Conservation (phyloP, 345 rosid genomes). For the Eucalyptus sp. region DNA sequence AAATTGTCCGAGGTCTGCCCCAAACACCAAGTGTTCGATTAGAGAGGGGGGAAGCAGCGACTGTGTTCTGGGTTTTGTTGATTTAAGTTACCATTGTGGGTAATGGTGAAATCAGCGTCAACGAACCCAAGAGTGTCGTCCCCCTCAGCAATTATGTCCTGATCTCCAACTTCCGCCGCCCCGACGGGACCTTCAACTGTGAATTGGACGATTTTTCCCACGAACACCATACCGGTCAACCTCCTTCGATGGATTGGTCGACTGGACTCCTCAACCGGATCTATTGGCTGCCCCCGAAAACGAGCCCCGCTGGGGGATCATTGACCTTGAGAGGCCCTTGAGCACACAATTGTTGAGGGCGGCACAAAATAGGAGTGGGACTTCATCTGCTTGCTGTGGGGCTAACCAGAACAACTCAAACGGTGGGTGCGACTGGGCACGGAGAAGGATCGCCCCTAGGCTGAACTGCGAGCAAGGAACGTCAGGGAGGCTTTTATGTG, state of each 20-base stretch:
- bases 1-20: too few species aligned
- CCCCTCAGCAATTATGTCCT: conserved; percentile 4
- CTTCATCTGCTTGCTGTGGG: too few species aligned
- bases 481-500: too few species aligned
- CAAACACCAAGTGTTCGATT: too few species aligned
- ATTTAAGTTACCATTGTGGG: conserved; percentile 47
- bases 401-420: too few species aligned
- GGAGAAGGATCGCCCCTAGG: too few species aligned
- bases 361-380: too few species aligned
- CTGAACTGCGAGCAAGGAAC: too few species aligned
- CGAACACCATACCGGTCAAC: not conserved
- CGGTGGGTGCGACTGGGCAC: too few species aligned
- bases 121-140: conserved; percentile 53
- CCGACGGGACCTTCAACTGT: conserved; percentile 6
- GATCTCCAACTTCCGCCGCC: not conserved
- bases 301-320: not conserved
- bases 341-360: not conserved
- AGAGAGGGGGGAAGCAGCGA: not conserved
- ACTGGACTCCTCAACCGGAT: conserved; percentile 5
- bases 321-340: conserved; percentile 7
- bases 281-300: not conserved
- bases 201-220: not conserved
- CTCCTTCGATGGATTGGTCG: conserved; percentile 8
- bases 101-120: conserved; percentile 65
- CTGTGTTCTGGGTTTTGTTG: not conserved